A percentile compares a stretch with the other conserved stretches of the same genome.
These are phyloP conservation scores for Helianthus annuus DNA, from an alignment of 129 eudicot species.

Conservation along the genomic window HanXRQr2.0-SUNRISE NC_035448.2:91315517-91316016, in stretches of 20 bases:
- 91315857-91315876: background rate
- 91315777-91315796: too few species aligned
- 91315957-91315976: slow-evolving; percentile 40
- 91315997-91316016: slow-evolving; percentile 40
- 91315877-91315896: background rate
- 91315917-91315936: slow-evolving; percentile 42
- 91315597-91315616: slow-evolving; percentile 47
- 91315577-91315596: slow-evolving; percentile 40
- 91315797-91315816: too few species aligned
- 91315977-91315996: slow-evolving; percentile 44
- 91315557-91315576: slow-evolving; percentile 46
- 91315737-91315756: too few species aligned
- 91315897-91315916: slow-evolving; percentile 41
- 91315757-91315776: too few species aligned
- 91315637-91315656: slow-evolving; percentile 43
- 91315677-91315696: too few species aligned
- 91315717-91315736: too few species aligned
- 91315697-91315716: too few species aligned
- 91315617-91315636: slow-evolving; percentile 46
- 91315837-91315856: too few species aligned
- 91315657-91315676: too few species aligned
- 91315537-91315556: slow-evolving; percentile 40
- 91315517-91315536: slow-evolving; percentile 58
- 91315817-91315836: too few species aligned
- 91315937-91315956: slow-evolving; percentile 42